Evolutionary conservation across 768 basidiomycete genomes (phyloP).

Genomic region (Lactarius trivialis): DNA sequence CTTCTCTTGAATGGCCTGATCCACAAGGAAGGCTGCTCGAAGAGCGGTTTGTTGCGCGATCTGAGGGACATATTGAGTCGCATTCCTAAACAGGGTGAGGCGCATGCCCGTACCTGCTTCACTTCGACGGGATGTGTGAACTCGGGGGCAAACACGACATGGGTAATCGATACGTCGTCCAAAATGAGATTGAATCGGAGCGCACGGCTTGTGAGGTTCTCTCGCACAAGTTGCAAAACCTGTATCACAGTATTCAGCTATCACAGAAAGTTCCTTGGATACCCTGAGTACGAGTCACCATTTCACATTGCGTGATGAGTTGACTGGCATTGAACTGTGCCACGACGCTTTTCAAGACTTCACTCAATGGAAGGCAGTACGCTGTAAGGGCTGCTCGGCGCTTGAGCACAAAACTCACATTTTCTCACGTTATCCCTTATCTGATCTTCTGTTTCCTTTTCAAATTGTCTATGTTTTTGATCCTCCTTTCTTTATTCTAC

Average conservation of each 20-base stretch:
- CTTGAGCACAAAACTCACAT: too few species aligned
- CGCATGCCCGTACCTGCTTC: slow-evolving; percentile 57
- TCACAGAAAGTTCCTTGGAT: neutral
- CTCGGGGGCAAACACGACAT: slow-evolving; percentile 95
- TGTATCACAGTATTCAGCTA: too few species aligned
- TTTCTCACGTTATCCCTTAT: too few species aligned
- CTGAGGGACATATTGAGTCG: slow-evolving; percentile 34
- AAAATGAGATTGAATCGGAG: slow-evolving; percentile 87
- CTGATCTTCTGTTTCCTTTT: too few species aligned
- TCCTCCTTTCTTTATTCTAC: too few species aligned
- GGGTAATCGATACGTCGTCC: too few species aligned
- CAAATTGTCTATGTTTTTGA: too few species aligned
- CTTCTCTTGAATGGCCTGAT: slow-evolving; percentile 99
- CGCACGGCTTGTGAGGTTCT: slow-evolving; percentile 84
- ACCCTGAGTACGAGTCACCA: slow-evolving; percentile 42
- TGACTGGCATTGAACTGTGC: too few species aligned
- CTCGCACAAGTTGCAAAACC: slow-evolving; percentile 92
- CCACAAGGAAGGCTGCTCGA: slow-evolving; percentile 94
- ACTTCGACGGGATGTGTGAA: slow-evolving; percentile 96
- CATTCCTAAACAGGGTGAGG: neutral
- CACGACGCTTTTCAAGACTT: slow-evolving; percentile 96
- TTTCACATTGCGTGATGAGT: slow-evolving; percentile 95
- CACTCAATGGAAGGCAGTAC: slow-evolving; percentile 95
- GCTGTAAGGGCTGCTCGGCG: too few species aligned
- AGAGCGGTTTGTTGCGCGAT: slow-evolving; percentile 99